phyloP scores from a whole-genome alignment of 2,329 filamentous ascomycete species.

The Phaeosphaeria sp. region DNA sequence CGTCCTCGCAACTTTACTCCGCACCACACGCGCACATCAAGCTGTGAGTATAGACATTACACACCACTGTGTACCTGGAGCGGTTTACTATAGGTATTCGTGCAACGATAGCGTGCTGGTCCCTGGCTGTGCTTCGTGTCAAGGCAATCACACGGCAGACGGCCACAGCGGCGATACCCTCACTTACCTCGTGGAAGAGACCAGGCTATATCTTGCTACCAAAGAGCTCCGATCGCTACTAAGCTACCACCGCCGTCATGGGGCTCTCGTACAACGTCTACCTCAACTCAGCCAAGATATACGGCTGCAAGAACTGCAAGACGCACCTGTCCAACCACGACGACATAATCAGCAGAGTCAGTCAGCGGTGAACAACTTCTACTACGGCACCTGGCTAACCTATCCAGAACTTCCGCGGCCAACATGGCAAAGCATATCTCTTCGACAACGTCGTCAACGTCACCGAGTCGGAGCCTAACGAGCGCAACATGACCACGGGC shows the following conservation, averaged over 20 bases:
- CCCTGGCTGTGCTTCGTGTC: not conserved
- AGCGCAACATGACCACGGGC: slow-evolving; percentile 98
- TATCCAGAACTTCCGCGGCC: slow-evolving; percentile 90
- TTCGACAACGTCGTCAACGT: slow-evolving; percentile 96
- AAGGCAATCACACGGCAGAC: not conserved
- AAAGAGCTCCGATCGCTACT: not conserved
- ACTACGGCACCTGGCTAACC: slow-evolving; percentile 9
- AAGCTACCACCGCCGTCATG: slow-evolving; percentile 59
- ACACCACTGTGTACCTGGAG: slow-evolving; percentile 13
- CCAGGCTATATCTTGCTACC: not conserved
- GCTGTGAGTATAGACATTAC: slow-evolving; percentile 10
- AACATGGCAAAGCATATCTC: slow-evolving; percentile 97
- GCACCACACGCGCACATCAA: slow-evolving; percentile 4
- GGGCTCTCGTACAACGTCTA: slow-evolving; percentile 92
- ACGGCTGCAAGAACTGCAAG: slow-evolving; percentile 92
- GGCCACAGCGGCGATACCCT: not conserved
- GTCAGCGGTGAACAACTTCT: slow-evolving; percentile 34
- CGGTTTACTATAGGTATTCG: slow-evolving; percentile 1
- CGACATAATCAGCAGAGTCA: slow-evolving; percentile 91
- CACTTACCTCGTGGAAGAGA: not conserved
- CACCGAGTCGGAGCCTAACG: slow-evolving; percentile 79
- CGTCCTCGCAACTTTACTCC: slow-evolving; percentile 11
- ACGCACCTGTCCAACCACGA: slow-evolving; percentile 94
- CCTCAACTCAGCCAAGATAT: slow-evolving; percentile 84
- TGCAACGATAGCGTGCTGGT: not conserved